Evolutionary conservation across 139 green algal species (phyloP).

Genomic region (Picochlorum sp.): DNA sequence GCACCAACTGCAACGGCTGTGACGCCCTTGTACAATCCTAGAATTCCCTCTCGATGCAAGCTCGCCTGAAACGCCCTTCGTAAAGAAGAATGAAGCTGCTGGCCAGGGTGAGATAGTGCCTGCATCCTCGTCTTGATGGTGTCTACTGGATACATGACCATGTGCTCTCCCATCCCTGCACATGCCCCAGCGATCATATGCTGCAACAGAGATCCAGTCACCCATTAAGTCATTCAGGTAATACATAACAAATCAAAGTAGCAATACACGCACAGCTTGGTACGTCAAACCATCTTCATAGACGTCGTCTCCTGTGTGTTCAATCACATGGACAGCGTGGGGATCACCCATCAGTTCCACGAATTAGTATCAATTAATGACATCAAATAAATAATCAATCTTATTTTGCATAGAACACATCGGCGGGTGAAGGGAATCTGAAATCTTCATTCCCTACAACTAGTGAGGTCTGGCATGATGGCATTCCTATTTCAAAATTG

Average conservation of each 20-base stretch:
- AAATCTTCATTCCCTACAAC: no score
- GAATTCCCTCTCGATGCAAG: conserved; percentile 60
- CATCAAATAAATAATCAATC: conserved; percentile 2
- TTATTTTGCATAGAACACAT: neutral
- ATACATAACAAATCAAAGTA: no score
- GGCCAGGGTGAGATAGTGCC: conserved; percentile 75
- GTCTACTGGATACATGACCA: conserved; percentile 91
- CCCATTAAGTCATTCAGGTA: no score
- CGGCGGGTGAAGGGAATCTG: no score
- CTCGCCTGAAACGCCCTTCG: conserved; percentile 43
- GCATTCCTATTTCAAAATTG: no score
- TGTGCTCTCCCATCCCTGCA: conserved; percentile 90
- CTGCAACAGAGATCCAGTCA: conserved; percentile 32
- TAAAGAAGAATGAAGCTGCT: conserved; percentile 66
- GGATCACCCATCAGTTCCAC: no score
- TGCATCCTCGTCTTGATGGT: conserved; percentile 98
- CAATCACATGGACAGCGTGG: no score
- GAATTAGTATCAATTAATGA: neutral
- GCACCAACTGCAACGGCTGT: conserved; percentile 55
- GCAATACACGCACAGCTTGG: no score
- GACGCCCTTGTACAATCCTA: conserved; percentile 73
- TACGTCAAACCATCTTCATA: no score
- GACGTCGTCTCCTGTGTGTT: no score
- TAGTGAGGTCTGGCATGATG: no score
- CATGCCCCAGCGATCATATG: conserved; percentile 79